Evolutionary conservation across 495 filamentous ascomycete species (phyloP).

Genomic region (Diplogelasinospora grovesii): DNA sequence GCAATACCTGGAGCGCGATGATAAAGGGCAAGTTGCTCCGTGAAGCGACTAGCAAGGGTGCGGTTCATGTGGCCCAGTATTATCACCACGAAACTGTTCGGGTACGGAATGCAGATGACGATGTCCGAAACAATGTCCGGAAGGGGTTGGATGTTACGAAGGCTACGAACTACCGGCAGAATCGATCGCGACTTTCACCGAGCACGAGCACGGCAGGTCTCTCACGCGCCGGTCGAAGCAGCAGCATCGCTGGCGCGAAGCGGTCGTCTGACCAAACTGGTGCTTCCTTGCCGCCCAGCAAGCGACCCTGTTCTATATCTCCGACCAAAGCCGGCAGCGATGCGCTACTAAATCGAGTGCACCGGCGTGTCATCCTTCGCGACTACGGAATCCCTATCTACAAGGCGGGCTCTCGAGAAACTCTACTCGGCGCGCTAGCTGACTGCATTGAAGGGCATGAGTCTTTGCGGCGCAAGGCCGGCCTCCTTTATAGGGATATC

Average conservation of each 20-base stretch:
- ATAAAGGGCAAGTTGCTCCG: slow-evolving; percentile 37
- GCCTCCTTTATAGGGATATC: slow-evolving; percentile 29
- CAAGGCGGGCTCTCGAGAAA: slow-evolving; percentile 4
- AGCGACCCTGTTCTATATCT: neutral
- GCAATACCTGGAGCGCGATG: slow-evolving; percentile 39
- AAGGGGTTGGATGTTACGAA: slow-evolving; percentile 30
- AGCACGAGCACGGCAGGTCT: slow-evolving; percentile 1
- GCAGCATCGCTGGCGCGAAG: slow-evolving; percentile 26
- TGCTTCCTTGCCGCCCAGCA: slow-evolving; percentile 7
- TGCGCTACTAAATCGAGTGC: slow-evolving; percentile 8
- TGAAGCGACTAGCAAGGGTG: slow-evolving; percentile 30
- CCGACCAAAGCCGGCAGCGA: slow-evolving; percentile 10
- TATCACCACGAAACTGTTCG: slow-evolving; percentile 41
- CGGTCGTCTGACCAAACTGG: slow-evolving; percentile 25
- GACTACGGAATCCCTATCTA: slow-evolving; percentile 4
- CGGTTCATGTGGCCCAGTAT: slow-evolving; percentile 35
- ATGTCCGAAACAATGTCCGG: slow-evolving; percentile 30
- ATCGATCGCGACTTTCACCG: slow-evolving; percentile 16
- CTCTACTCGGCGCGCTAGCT: slow-evolving; percentile 33
- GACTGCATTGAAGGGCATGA: slow-evolving; percentile 25
- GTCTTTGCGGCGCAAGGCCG: slow-evolving; percentile 5
- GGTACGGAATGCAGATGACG: slow-evolving; percentile 26
- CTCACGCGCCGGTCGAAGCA: slow-evolving; percentile 14
- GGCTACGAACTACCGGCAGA: slow-evolving; percentile 27
- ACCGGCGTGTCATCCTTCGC: slow-evolving; percentile 2